Percentiles rank a stretch among this genome's conserved stretches.
These are phyloP conservation scores for Yamadazyma philogaea DNA, from an alignment of 805 yeast species.

Conservation along the genomic window DNA sequence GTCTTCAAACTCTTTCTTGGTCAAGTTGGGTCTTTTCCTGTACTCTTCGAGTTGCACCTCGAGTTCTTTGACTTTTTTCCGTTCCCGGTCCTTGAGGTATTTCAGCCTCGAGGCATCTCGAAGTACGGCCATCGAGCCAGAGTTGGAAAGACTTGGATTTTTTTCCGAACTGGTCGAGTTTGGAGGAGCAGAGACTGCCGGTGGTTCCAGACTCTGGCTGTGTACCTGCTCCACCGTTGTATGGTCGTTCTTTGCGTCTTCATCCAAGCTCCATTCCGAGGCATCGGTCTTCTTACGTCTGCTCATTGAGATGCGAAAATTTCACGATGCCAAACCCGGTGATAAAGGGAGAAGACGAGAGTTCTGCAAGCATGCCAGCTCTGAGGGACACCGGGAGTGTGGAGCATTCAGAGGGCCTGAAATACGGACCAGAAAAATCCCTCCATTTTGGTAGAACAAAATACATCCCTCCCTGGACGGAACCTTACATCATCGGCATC, in stretches of 20 bases:
- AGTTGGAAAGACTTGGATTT: not conserved
- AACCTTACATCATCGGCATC: slow-evolving; percentile 46
- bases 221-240: not conserved
- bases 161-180: not conserved
- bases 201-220: not conserved
- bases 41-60: slow-evolving; percentile 16
- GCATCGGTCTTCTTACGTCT: slow-evolving; percentile 13
- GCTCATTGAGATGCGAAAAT: not conserved
- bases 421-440: not conserved
- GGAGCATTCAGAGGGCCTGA: too few relatives aligned
- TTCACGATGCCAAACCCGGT: too few relatives aligned
- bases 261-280: slow-evolving; percentile 17
- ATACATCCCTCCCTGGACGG: slow-evolving; percentile 43
- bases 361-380: too few relatives aligned
- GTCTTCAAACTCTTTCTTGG: slow-evolving; percentile 16
- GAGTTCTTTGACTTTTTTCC: slow-evolving; percentile 18
- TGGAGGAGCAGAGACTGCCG: not conserved
- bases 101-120: slow-evolving; percentile 18
- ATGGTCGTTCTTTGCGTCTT: not conserved
- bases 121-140: not conserved
- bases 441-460: slow-evolving; percentile 11
- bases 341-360: too few relatives aligned
- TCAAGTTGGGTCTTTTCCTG: slow-evolving; percentile 1
- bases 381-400: too few relatives aligned
- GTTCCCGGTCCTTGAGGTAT: slow-evolving; percentile 22